These are phyloP conservation scores for Fusarium longipes DNA, from an alignment of 2,329 filamentous ascomycete genomes.

Conservation along the genomic window DNA sequence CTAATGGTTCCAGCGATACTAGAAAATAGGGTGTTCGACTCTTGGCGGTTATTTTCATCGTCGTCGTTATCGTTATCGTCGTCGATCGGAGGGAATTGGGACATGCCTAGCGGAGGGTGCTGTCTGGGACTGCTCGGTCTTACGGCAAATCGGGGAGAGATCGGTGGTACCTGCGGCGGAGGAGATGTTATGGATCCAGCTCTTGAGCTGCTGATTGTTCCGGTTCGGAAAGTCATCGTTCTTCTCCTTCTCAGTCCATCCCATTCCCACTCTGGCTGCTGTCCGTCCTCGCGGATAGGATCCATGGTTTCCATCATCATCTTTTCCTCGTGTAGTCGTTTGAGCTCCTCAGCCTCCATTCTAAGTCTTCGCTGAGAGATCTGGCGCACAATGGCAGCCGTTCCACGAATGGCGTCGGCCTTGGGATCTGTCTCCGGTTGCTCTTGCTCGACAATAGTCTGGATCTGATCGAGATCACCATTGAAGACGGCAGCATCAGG, in stretches of 20 bases:
- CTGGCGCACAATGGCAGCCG: slow-evolving; percentile 86
- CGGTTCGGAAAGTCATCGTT: slow-evolving; percentile 57
- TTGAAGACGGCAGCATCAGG: slow-evolving; percentile 92
- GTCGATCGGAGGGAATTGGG: slow-evolving; percentile 75
- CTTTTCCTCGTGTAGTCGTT: slow-evolving; percentile 82
- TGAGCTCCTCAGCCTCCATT: slow-evolving; percentile 83
- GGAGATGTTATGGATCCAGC: slow-evolving; percentile 46
- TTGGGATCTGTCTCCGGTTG: slow-evolving; percentile 97
- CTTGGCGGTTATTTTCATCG: slow-evolving; percentile 61
- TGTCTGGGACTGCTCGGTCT: slow-evolving; percentile 44
- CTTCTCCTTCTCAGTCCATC: slow-evolving; percentile 85
- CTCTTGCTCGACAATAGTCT: slow-evolving; percentile 93
- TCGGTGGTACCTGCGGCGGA: slow-evolving; percentile 43
- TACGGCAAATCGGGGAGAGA: slow-evolving; percentile 41
- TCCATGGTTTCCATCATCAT: slow-evolving; percentile 74
- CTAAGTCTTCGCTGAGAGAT: slow-evolving; percentile 80
- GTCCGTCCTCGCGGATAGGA: slow-evolving; percentile 78
- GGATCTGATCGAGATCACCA: slow-evolving; percentile 93
- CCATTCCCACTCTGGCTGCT: slow-evolving; percentile 79
- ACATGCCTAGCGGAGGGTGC: slow-evolving; percentile 77
- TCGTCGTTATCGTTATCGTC: slow-evolving; percentile 66
- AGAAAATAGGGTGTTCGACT: slow-evolving; percentile 61
- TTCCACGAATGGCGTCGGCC: slow-evolving; percentile 92
- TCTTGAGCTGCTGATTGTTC: slow-evolving; percentile 48
- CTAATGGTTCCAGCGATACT: slow-evolving; percentile 67